These are phyloP conservation scores for Hortaea sp. DNA, from an alignment of 2,329 filamentous ascomycete genomes.

Conservation along the genomic window DNA sequence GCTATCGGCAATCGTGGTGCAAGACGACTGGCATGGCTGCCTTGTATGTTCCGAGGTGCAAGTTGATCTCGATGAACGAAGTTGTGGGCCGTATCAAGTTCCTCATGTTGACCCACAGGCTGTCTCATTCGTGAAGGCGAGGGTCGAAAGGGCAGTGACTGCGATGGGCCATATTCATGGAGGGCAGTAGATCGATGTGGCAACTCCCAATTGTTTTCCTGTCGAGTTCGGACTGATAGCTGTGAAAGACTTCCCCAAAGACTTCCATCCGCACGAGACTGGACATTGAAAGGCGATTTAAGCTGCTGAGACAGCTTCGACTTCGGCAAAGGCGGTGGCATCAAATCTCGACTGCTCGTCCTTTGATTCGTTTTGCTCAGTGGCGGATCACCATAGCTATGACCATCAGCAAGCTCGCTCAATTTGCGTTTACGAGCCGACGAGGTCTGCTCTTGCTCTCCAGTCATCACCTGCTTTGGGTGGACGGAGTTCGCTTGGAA, in stretches of 20 bases:
- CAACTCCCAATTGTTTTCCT: neutral
- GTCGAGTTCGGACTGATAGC: neutral
- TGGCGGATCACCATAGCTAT: neutral
- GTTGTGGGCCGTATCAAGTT: neutral
- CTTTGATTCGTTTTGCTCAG: neutral
- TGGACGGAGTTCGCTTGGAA: no score
- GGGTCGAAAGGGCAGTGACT: neutral
- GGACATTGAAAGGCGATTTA: neutral
- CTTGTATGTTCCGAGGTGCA: neutral
- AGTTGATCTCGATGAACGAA: neutral
- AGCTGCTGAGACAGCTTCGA: neutral
- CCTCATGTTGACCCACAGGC: neutral
- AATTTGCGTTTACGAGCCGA: constrained; percentile 25
- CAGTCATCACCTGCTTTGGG: no score
- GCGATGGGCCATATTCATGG: neutral
- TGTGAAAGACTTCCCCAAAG: neutral
- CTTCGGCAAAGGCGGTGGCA: constrained; percentile 28
- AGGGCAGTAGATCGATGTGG: neutral
- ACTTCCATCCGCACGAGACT: neutral
- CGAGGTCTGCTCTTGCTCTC: constrained; percentile 10
- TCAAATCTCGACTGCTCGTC: constrained; percentile 23
- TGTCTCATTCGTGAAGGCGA: neutral
- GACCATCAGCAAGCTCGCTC: constrained; percentile 9
- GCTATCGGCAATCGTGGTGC: neutral
- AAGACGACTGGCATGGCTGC: neutral